These are phyloP conservation scores for Sclerotinia glacialis DNA, from an alignment of 2,329 filamentous ascomycete species.

Conservation along the genomic window DNA sequence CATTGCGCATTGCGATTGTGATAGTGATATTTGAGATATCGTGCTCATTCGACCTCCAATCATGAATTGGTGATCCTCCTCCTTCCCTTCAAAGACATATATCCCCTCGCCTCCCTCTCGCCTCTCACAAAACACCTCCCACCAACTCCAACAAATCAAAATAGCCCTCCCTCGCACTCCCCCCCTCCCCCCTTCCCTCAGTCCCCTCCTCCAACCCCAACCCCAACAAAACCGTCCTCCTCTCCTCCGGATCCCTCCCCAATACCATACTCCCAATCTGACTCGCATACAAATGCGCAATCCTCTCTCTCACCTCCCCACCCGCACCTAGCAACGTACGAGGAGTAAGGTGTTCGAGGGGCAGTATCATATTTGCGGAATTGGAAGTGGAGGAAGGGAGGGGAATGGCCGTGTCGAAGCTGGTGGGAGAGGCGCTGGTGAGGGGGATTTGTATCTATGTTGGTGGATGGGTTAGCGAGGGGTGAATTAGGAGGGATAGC, in stretches of 20 bases:
- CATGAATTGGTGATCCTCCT: accelerated
- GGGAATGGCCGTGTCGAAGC: conserved; percentile 51
- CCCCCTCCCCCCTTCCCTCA: conserved; percentile 41
- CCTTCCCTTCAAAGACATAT: background rate
- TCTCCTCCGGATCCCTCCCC: conserved; percentile 64
- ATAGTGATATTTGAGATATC: too few species aligned
- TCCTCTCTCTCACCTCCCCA: conserved; percentile 71
- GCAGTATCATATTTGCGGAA: conserved; percentile 62
- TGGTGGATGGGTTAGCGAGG: background rate
- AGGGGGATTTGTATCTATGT: conserved; percentile 74
- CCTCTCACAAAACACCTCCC: conserved; percentile 47
- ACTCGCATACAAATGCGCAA: conserved; percentile 84
- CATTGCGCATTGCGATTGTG: background rate
- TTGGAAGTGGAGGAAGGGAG: conserved; percentile 20
- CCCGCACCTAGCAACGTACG: conserved; percentile 85
- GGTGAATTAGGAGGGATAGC: too few species aligned
- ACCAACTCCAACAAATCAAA: conserved; percentile 64
- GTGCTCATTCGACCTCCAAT: background rate
- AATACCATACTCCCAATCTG: conserved; percentile 82
- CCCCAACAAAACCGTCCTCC: conserved; percentile 59
- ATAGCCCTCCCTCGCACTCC: conserved; percentile 51
- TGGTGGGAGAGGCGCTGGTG: conserved; percentile 61
- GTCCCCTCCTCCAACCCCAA: conserved; percentile 54
- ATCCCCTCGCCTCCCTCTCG: conserved; percentile 7
- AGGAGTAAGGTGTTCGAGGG: conserved; percentile 77